These are phyloP conservation scores for Catenaria anguillulae DNA, from an alignment of 371 early-diverging fungal genomes.

Conservation along the genomic window DNA sequence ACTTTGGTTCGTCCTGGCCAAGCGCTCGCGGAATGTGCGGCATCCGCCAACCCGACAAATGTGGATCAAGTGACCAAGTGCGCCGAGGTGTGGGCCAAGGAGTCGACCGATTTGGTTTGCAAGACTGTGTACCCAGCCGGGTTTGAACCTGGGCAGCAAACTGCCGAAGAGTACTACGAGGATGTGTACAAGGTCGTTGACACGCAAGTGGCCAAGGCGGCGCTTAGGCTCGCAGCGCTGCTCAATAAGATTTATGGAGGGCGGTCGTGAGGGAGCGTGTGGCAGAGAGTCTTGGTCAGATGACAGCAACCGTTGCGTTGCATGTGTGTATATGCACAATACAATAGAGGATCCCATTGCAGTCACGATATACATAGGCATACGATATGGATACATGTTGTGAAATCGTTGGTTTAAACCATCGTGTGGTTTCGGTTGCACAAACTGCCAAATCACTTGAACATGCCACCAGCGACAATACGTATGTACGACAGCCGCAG, in stretches of 20 bases:
- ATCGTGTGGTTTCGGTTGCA: too few species aligned
- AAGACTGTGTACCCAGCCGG: slow-evolving; percentile 19
- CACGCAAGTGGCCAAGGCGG: slow-evolving; percentile 14
- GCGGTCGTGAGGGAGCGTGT: too few species aligned
- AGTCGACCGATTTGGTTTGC: slow-evolving; percentile 22
- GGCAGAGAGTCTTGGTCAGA: too few species aligned
- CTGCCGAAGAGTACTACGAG: slow-evolving; percentile 13
- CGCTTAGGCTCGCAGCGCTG: slow-evolving; percentile 21
- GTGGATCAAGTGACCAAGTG: slow-evolving; percentile 10
- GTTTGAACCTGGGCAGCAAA: slow-evolving; percentile 9
- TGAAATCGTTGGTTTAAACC: too few species aligned
- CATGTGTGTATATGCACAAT: too few species aligned
- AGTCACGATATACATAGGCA: too few species aligned
- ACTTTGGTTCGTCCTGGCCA: slow-evolving; percentile 14
- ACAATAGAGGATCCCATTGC: too few species aligned
- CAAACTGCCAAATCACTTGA: too few species aligned
- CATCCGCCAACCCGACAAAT: slow-evolving; percentile 13
- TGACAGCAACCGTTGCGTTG: too few species aligned
- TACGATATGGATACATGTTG: too few species aligned
- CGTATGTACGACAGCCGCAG: too few species aligned
- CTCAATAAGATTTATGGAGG: slow-evolving; percentile 18
- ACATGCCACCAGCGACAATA: too few species aligned
- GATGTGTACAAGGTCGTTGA: slow-evolving; percentile 12
- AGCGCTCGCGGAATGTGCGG: slow-evolving; percentile 10
- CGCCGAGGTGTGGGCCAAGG: slow-evolving; percentile 24